A percentile compares a stretch with the other conserved stretches of the same genome.
Conservation (phyloP, 495 filamentous ascomycete species). For the Neurospora sp. region DNA sequence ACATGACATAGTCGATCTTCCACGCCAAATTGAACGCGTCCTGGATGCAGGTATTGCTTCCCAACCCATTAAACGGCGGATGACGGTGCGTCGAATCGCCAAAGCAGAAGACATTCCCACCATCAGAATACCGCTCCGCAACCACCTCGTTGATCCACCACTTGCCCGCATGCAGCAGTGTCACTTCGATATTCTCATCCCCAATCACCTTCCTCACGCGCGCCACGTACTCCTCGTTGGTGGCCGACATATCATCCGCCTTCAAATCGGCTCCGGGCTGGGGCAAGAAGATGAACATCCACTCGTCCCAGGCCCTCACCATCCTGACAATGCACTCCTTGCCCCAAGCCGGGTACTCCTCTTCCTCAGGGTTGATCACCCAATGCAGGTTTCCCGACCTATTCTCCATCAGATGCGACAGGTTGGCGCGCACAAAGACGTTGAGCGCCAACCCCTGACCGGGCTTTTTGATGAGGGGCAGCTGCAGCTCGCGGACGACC, state of each 20-base stretch:
- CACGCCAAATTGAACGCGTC: slow-evolving; percentile 42
- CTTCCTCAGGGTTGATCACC: slow-evolving; percentile 27
- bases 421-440: slow-evolving; percentile 40
- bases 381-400: slow-evolving; percentile 49
- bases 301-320: slow-evolving; percentile 35
- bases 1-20: slow-evolving; percentile 34
- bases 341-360: slow-evolving; percentile 23
- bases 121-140: slow-evolving; percentile 31
- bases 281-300: slow-evolving; percentile 35
- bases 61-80: slow-evolving; percentile 37
- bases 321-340: slow-evolving; percentile 28
- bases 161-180: slow-evolving; percentile 25
- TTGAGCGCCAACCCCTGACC: slow-evolving; percentile 46
- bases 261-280: slow-evolving; percentile 18
- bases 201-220: slow-evolving; percentile 40
- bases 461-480: slow-evolving; percentile 40
- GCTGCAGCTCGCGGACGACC: slow-evolving; percentile 37
- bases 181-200: slow-evolving; percentile 30
- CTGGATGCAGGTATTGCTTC: slow-evolving; percentile 38
- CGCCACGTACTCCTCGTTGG: slow-evolving; percentile 25
- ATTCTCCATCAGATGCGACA: slow-evolving; percentile 37
- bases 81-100: slow-evolving; percentile 40
- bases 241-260: slow-evolving; percentile 21
- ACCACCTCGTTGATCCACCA: slow-evolving; percentile 36
- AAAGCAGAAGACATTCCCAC: slow-evolving; percentile 31